These are phyloP conservation scores for Diaporthe sp. DNA, from an alignment of 2,329 filamentous ascomycete genomes.

Conservation along the genomic window DNA sequence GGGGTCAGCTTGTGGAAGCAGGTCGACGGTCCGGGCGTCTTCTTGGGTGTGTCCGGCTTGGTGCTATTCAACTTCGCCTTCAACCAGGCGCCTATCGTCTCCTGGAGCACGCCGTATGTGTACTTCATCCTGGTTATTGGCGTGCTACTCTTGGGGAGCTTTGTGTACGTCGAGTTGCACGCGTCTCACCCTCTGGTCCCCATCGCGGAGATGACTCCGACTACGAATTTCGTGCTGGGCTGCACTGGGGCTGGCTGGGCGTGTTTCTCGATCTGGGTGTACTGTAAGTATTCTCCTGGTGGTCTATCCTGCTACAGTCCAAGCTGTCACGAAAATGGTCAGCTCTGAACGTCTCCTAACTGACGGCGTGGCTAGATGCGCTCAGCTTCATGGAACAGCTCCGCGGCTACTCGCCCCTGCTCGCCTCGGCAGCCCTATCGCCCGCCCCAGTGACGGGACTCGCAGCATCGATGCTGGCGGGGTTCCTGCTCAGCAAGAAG, in stretches of 20 bases:
- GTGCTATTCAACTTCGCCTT: constrained; percentile 71
- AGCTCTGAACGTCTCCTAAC: not conserved
- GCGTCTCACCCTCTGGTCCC: constrained; percentile 65
- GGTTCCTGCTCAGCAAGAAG: constrained; percentile 55
- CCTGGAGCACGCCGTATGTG: constrained; percentile 66
- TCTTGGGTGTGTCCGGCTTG: constrained; percentile 62
- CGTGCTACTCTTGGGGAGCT: constrained; percentile 61
- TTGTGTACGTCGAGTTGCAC: constrained; percentile 63
- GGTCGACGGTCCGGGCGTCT: constrained; percentile 11
- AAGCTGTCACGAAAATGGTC: not conserved
- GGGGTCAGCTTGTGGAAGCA: constrained; percentile 38
- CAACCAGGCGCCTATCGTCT: constrained; percentile 65
- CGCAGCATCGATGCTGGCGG: constrained; percentile 60
- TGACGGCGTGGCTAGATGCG: not conserved
- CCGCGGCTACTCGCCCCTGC: constrained; percentile 57
- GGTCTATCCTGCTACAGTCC: not conserved
- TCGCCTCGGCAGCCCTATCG: constrained; percentile 60
- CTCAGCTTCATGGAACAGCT: constrained; percentile 52
- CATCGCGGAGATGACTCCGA: constrained; percentile 58
- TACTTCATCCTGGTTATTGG: constrained; percentile 67
- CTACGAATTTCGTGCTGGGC: constrained; percentile 63
- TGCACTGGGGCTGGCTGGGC: constrained; percentile 61
- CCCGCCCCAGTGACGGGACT: constrained; percentile 61
- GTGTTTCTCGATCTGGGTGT: constrained; percentile 58
- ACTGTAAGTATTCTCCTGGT: constrained; percentile 46